phyloP scores from a whole-genome alignment of 179 eudicot species.

The Patellifolia procumbens region DNA sequence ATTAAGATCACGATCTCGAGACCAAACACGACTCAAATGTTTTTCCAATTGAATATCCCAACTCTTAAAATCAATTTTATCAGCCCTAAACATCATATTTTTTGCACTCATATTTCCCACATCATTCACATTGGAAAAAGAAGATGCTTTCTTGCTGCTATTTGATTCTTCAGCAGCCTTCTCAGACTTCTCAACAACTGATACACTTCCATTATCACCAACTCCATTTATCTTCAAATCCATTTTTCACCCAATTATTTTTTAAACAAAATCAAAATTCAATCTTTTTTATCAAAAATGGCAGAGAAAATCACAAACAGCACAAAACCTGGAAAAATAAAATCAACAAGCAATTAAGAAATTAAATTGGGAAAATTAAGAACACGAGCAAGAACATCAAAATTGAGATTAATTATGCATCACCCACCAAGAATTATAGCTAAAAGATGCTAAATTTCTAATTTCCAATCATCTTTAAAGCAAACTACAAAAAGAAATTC shows the following conservation, averaged over 20 bases:
- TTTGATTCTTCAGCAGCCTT: slow-evolving; percentile 30
- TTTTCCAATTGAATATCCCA: slow-evolving; percentile 72
- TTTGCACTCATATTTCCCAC: slow-evolving; percentile 46
- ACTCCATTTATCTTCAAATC: slow-evolving; percentile 43
- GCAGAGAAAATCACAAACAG: background rate
- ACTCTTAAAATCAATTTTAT: slow-evolving; percentile 73
- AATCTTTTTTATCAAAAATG: background rate
- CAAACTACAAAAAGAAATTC: background rate
- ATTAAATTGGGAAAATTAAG: background rate
- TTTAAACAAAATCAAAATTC: slow-evolving; percentile 13
- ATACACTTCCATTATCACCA: slow-evolving; percentile 33
- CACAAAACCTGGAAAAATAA: background rate
- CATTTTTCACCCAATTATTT: slow-evolving; percentile 31
- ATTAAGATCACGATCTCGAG: slow-evolving; percentile 44
- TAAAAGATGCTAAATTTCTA: slow-evolving; percentile 18
- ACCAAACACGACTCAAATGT: slow-evolving; percentile 58
- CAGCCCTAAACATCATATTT: slow-evolving; percentile 65
- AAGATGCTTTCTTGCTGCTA: slow-evolving; percentile 5
- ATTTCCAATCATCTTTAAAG: slow-evolving; percentile 16
- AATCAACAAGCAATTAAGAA: background rate
- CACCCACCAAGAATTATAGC: slow-evolving; percentile 15
- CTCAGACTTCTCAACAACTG: slow-evolving; percentile 29
- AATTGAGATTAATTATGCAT: background rate
- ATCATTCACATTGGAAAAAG: slow-evolving; percentile 32
- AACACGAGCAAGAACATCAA: slow-evolving; percentile 3